Conservation (phyloP, 139 green algal species). For the Haematococcus sp. region DNA sequence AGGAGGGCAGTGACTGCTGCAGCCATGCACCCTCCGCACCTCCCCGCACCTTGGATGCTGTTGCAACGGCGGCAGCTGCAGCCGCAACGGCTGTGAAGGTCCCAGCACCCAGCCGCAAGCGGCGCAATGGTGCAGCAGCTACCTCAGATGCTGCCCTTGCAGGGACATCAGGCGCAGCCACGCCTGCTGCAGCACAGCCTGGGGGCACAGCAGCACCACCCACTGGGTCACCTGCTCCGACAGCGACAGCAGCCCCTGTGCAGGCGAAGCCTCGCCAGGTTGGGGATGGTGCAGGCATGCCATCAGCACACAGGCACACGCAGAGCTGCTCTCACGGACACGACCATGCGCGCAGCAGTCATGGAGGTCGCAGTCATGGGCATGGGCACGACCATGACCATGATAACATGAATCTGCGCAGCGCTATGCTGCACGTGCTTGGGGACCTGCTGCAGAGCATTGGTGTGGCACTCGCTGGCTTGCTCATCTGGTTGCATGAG, state of each 20-base stretch:
- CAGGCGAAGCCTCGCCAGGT: background rate
- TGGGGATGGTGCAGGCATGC: background rate
- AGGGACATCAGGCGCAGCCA: no score
- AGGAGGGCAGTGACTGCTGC: background rate
- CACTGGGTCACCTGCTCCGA: background rate
- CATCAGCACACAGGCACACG: background rate
- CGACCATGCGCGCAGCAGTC: background rate
- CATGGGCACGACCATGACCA: slow-evolving; percentile 10
- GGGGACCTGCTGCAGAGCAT: slow-evolving; percentile 91
- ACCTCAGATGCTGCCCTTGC: no score
- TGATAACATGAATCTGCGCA: slow-evolving; percentile 66
- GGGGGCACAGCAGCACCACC: slow-evolving; percentile 8
- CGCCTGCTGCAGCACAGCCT: no score
- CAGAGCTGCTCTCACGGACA: slow-evolving; percentile 27
- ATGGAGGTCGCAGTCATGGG: slow-evolving; percentile 20
- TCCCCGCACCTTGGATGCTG: no score
- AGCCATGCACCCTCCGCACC: no score
- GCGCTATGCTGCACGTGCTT: slow-evolving; percentile 87
- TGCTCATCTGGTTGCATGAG: slow-evolving; percentile 86
- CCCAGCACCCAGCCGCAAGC: no score
- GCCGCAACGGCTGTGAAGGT: no score
- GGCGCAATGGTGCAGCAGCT: no score
- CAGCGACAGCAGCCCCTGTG: background rate
- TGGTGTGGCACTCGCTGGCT: slow-evolving; percentile 81
- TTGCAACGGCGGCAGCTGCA: no score